These are phyloP conservation scores for Aspergillus homomorphus DNA, from an alignment of 495 filamentous ascomycete genomes.

Conservation along the genomic window DNA sequence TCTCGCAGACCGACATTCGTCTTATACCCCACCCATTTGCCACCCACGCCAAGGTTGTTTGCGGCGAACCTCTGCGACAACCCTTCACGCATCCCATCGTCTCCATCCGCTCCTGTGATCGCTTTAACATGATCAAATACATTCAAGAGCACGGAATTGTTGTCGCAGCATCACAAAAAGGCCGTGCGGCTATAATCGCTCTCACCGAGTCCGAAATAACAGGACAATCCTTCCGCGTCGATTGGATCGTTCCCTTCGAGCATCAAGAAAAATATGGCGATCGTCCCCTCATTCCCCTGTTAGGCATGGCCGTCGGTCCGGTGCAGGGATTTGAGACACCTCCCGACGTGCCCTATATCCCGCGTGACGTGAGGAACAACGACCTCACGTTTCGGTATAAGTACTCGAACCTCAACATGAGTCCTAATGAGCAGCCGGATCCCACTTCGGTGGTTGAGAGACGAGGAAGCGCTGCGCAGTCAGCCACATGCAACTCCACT, in stretches of 20 bases:
- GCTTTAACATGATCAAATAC: slow-evolving; percentile 72
- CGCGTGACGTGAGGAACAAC: slow-evolving; percentile 21
- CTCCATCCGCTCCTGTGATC: slow-evolving; percentile 50
- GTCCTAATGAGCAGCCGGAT: not conserved
- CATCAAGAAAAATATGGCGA: slow-evolving; percentile 42
- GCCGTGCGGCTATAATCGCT: slow-evolving; percentile 70
- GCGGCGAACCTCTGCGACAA: slow-evolving; percentile 46
- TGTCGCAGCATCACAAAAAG: slow-evolving; percentile 67
- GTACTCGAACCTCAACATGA: slow-evolving; percentile 18
- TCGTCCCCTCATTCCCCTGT: slow-evolving; percentile 44
- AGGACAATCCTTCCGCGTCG: slow-evolving; percentile 49
- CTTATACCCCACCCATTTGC: slow-evolving; percentile 49
- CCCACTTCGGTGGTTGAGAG: not conserved
- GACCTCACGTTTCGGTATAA: slow-evolving; percentile 37
- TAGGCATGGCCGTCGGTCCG: slow-evolving; percentile 58
- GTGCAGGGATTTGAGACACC: slow-evolving; percentile 56
- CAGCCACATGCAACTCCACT: not conserved
- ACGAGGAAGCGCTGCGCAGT: not conserved
- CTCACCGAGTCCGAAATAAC: slow-evolving; percentile 52
- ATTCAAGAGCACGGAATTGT: slow-evolving; percentile 79
- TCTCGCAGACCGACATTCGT: slow-evolving; percentile 56
- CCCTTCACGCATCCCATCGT: slow-evolving; percentile 33
- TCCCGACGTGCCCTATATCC: slow-evolving; percentile 39
- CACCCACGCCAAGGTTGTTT: slow-evolving; percentile 44
- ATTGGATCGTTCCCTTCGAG: slow-evolving; percentile 54